Evolutionary conservation across 106 monocot species (phyloP), one percentile per base, ranked within the genome.

Genomic region (Posidonia australis): DNA sequence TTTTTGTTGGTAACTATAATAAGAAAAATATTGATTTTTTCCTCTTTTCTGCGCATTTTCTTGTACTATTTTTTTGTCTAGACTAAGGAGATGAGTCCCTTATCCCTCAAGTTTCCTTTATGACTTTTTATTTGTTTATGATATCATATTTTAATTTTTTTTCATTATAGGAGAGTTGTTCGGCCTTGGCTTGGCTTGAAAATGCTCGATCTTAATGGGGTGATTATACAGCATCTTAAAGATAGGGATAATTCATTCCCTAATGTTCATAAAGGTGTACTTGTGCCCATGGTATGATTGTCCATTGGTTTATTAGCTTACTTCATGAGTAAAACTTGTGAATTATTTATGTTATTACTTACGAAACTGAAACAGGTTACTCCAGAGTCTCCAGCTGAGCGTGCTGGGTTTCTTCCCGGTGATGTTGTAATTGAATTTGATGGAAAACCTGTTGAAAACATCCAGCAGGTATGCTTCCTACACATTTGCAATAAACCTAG

Each of bases 131-230:
- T 20, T 53, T 53, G 18, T 21, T 20, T 53, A 13, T 63, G 44
- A 19, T 22, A 63, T 21, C 14, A 0, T 17, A 28, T 27, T 46
- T 46, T n/a, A 54, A 25, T 41, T 9, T 46, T 58, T 25, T 36
- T 27, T 59, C 18, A 20, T 62, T 80, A 71, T 72, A 96, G 94
- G 73, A 83, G 87, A 84, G 90, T 96, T 24, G 76, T 87, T 22
- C 81, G 82, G 46, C 90, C 94, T 64, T 96, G 94, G 94, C 82
- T 96, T 57, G 94, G 94, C 47, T 44, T 96, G 44, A 96, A 90
- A 77, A 80, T 90, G 86, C 84, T 96, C 51, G 90, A 96, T 58
- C 86, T 96, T 61, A 87, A 86, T 77, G 68, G 79, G 36, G 84
- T 76, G 77, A 73, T 84, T 7, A 64, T 90, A 67, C 67, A 70